Evolutionary conservation across 345 rosid genomes (phyloP), one percentile per base, ranked within the genome.

Genomic region (Ailanthus altissimus): DNA sequence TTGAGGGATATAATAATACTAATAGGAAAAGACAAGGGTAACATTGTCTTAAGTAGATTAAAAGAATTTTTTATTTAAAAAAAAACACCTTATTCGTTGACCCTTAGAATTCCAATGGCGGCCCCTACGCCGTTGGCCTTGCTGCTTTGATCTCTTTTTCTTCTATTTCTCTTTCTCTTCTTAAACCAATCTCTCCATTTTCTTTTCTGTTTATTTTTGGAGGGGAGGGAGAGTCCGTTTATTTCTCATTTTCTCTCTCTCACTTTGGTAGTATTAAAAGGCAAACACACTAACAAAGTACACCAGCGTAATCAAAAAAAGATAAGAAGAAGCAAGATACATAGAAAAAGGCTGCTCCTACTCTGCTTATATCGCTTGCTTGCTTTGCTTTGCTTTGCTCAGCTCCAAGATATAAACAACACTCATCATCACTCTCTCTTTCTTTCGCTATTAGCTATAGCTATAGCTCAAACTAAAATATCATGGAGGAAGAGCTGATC

Each of bases 91-190:
- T 83, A 77, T 74, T 79, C 89, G 98, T 95, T 95, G 99, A 95
- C 98, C 94, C 92, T 89, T 85, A 59, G 80, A 88, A 84, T 83
- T 87, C 93, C 96, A 90, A 87, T 90, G 90, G 94, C 97, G 96
- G 98, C 92, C 98, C 99, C 97, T 88, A 86, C 98, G 99, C 88
- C 98, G 93, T 79, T 89, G 99, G 92, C 79, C 85, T 85, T 84
- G 94, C 87, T 84, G 78, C 75, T 53, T 53, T 18, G 58, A 18
- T 53, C 23, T 54, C 59, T n/a, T 20, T 18, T n/a, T n/a, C 0
- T 14, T 50, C 16, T 18, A 0, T 50, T 1, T 50, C 16, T 18
- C 20, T 20, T 11, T 50, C 16, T 18, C n/a, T 11, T 50, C 20
- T n/a, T 9, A n/a, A n/a, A n/a, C n/a, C n/a, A n/a, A n/a, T 63